phyloP scores from a whole-genome alignment of 345 rosid species.

The Chamaenerion angustifolium region DNA sequence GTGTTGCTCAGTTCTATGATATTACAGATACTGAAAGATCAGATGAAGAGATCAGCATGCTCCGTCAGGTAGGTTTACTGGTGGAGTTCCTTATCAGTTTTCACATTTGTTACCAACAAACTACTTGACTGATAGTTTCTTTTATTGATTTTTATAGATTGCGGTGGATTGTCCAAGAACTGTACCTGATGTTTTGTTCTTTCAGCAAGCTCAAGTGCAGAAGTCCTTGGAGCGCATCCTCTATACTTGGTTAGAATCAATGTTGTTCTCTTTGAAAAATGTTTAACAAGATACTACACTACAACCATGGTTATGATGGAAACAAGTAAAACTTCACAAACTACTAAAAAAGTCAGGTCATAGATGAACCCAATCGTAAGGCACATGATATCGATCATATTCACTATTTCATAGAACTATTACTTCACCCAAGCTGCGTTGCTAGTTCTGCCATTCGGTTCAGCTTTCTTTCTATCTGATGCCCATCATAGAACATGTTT shows the following conservation, averaged over 20 bases:
- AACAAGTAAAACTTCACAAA: too few species aligned
- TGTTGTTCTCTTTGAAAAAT: not conserved
- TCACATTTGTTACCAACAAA: not conserved
- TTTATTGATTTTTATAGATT: constrained; percentile 34
- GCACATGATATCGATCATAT: too few species aligned
- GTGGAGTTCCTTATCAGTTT: constrained; percentile 1
- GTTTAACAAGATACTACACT: too few species aligned
- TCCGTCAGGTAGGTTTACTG: constrained; percentile 59
- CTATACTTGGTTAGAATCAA: constrained; percentile 67
- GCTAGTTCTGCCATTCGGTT: too few species aligned
- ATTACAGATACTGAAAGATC: constrained; percentile 89
- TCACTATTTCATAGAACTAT: too few species aligned
- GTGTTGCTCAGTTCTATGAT: constrained; percentile 89
- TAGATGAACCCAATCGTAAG: too few species aligned
- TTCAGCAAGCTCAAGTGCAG: constrained; percentile 91
- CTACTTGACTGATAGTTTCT: constrained; percentile 1
- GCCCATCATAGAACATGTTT: too few species aligned
- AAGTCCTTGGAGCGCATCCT: constrained; percentile 96
- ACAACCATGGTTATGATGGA: too few species aligned
- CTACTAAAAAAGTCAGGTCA: too few species aligned
- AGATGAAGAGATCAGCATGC: constrained; percentile 94
- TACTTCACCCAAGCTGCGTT: too few species aligned
- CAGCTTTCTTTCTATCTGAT: too few species aligned
- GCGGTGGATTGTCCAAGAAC: constrained; percentile 99
- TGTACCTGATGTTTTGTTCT: constrained; percentile 87